Evolutionary conservation across 495 filamentous ascomycete species (phyloP).

Genomic region (Lasiosphaeria hispida): DNA sequence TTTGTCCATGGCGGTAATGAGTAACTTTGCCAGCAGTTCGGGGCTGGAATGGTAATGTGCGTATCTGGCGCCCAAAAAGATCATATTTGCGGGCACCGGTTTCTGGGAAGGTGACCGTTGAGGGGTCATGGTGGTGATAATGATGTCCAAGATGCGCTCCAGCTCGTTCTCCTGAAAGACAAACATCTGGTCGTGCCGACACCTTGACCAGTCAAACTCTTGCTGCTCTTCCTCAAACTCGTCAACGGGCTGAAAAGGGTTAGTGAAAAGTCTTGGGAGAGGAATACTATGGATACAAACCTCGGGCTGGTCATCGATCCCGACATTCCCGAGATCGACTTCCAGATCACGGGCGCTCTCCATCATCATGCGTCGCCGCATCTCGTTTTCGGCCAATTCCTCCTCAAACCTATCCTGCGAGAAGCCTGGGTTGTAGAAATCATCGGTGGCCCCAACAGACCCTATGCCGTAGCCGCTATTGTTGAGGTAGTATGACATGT

Average conservation of each 20-base stretch:
- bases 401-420: constrained; percentile 94
- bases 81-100: constrained; percentile 92
- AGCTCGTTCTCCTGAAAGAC: constrained; percentile 96
- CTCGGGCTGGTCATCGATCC: constrained; percentile 93
- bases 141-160: constrained; percentile 83
- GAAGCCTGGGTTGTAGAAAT: constrained; percentile 93
- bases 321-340: constrained; percentile 92
- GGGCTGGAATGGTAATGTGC: constrained; percentile 92
- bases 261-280: background rate
- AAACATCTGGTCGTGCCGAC: constrained; percentile 98
- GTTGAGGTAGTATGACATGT: constrained; percentile 92
- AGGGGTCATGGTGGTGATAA: constrained; percentile 98
- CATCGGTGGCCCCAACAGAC: constrained; percentile 79
- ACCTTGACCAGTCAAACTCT: constrained; percentile 96
- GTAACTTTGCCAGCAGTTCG: constrained; percentile 75
- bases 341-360: constrained; percentile 97
- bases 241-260: constrained; percentile 60
- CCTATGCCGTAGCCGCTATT: constrained; percentile 91
- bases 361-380: constrained; percentile 99
- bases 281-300: constrained; percentile 46
- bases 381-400: constrained; percentile 94
- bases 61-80: constrained; percentile 93
- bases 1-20: constrained; percentile 87
- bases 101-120: constrained; percentile 95
- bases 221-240: constrained; percentile 86